Percentiles rank a stretch among this genome's conserved stretches.
Conservation (phyloP, 805 yeast genomes). For the Saccharomycopsis fodiens region DNA sequence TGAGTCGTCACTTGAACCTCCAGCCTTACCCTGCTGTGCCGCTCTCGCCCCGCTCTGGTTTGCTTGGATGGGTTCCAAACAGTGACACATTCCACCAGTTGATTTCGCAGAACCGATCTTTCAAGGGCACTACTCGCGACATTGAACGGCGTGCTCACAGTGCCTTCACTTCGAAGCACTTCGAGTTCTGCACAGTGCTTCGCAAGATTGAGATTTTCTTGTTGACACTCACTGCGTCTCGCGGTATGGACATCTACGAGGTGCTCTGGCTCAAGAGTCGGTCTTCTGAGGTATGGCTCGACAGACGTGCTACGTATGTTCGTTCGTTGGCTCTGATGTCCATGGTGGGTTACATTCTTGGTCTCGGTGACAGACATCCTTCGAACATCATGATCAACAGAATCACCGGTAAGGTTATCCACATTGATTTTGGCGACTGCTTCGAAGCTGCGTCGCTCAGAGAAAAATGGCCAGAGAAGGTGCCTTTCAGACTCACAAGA, state of each 20-base stretch:
- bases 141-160: conserved; percentile 14
- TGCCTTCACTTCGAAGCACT: conserved; percentile 36
- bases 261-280: conserved; percentile 95
- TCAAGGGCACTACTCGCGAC: conserved; percentile 26
- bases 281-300: conserved; percentile 96
- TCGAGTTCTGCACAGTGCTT: conserved; percentile 77
- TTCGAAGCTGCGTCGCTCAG: conserved; percentile 96
- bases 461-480: conserved; percentile 96
- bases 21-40: conserved; percentile 93
- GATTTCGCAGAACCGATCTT: conserved; percentile 87
- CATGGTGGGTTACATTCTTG: conserved; percentile 95
- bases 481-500: conserved; percentile 92
- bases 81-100: conserved; percentile 94
- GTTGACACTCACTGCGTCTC: conserved; percentile 87
- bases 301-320: conserved; percentile 92
- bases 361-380: conserved; percentile 97
- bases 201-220: conserved; percentile 97
- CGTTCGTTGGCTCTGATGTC: conserved; percentile 97
- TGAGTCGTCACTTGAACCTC: conserved; percentile 89
- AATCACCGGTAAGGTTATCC: conserved; percentile 90
- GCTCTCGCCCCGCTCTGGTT: conserved; percentile 92
- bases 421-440: conserved; percentile 98
- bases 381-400: conserved; percentile 93
- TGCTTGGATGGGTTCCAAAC: conserved; percentile 95
- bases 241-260: conserved; percentile 93